These are phyloP conservation scores for Rutstroemia sydowiana DNA, from an alignment of 2,329 filamentous ascomycete genomes.

Conservation along the genomic window DNA sequence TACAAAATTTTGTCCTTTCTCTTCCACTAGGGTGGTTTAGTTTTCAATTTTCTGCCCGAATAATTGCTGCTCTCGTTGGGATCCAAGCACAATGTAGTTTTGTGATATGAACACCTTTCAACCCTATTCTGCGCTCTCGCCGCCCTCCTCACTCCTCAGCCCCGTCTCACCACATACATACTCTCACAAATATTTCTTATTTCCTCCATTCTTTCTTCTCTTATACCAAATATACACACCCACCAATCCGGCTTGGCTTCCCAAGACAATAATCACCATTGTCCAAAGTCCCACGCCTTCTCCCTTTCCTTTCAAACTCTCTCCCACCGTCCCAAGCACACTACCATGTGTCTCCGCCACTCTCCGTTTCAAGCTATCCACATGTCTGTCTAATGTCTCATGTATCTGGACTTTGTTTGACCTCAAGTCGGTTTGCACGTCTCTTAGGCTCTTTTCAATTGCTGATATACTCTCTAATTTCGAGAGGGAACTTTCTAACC, in stretches of 20 bases:
- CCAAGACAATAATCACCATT: slow-evolving; percentile 22
- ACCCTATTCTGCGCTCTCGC: no score
- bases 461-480: slow-evolving; percentile 40
- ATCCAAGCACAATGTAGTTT: no score
- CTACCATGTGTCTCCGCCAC: slow-evolving; percentile 21
- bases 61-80: no score
- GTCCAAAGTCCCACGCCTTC: slow-evolving; percentile 10
- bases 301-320: slow-evolving; percentile 4
- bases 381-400: slow-evolving; percentile 21
- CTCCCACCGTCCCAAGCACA: slow-evolving; percentile 13
- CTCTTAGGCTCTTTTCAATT: slow-evolving; percentile 40
- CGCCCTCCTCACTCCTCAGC: background rate
- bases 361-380: slow-evolving; percentile 18
- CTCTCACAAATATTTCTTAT: slow-evolving; percentile 29
- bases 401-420: slow-evolving; percentile 46
- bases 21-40: no score
- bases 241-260: slow-evolving; percentile 23
- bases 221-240: slow-evolving; percentile 28
- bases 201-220: slow-evolving; percentile 22
- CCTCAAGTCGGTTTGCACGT: slow-evolving; percentile 52
- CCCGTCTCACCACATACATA: no score
- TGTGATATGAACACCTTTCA: no score
- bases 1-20: no score
- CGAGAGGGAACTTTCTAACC: slow-evolving; percentile 27
- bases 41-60: no score